Evolutionary conservation across 805 yeast genomes (phyloP).

Genomic region (Suhomyces faveliae): DNA sequence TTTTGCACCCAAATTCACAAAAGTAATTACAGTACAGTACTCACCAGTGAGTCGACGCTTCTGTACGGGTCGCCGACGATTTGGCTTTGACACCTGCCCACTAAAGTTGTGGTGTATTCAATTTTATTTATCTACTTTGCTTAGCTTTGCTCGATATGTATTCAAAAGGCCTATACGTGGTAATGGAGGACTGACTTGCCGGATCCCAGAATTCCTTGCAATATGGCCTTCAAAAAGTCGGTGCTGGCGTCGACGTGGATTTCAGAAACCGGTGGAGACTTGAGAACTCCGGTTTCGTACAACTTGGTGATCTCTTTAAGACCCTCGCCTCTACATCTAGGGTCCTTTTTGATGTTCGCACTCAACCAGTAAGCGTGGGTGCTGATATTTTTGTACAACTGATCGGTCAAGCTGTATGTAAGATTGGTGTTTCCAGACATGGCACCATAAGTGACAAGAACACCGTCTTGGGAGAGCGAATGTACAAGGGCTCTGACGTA

Average conservation of each 20-base stretch:
- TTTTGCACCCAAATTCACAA: too few relatives aligned
- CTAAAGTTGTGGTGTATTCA: too few relatives aligned
- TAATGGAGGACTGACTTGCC: background rate
- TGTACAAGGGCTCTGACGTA: slow-evolving; percentile 21
- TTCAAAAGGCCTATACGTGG: too few relatives aligned
- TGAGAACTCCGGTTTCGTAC: slow-evolving; percentile 56
- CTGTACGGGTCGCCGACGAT: too few relatives aligned
- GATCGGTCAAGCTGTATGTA: slow-evolving; percentile 21
- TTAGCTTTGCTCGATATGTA: too few relatives aligned
- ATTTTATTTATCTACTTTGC: too few relatives aligned
- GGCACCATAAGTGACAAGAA: slow-evolving; percentile 29
- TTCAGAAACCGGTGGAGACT: slow-evolving; percentile 4
- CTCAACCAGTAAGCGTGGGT: slow-evolving; percentile 34
- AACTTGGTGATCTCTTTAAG: slow-evolving; percentile 54
- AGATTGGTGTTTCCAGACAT: slow-evolving; percentile 16
- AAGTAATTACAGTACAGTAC: too few relatives aligned
- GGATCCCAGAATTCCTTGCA: background rate
- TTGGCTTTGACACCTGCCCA: too few relatives aligned
- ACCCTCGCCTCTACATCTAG: slow-evolving; percentile 57
- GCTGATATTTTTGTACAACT: slow-evolving; percentile 31
- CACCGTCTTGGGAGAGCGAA: slow-evolving; percentile 26
- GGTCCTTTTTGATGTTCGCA: slow-evolving; percentile 35
- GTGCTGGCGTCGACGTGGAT: background rate
- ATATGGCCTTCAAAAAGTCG: background rate
- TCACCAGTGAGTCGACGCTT: too few relatives aligned